phyloP scores from a whole-genome alignment of 2,329 filamentous ascomycete species.

The Botrytis tulipae region DNA sequence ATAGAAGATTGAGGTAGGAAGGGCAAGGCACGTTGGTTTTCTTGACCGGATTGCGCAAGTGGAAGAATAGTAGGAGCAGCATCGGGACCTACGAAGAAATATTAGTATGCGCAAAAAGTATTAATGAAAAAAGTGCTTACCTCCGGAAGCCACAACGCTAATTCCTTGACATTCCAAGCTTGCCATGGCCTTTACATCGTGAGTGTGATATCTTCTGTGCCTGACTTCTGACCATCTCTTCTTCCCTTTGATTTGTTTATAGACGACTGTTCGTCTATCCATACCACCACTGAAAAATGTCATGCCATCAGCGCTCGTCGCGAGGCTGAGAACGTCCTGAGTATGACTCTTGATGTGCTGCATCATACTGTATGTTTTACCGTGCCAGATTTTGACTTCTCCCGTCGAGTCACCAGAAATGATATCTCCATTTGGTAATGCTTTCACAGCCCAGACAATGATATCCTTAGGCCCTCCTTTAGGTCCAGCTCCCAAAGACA shows the following conservation, averaged over 20 bases:
- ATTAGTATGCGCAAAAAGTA: conserved; percentile 27
- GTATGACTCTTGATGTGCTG: conserved; percentile 86
- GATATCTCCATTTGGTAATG: conserved; percentile 81
- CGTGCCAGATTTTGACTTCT: conserved; percentile 90
- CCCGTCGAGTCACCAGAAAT: conserved; percentile 94
- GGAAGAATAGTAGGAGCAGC: conserved; percentile 80
- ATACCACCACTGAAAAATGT: conserved; percentile 88
- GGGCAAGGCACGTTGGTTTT: conserved; percentile 80
- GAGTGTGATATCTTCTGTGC: conserved; percentile 82
- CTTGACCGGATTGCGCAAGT: conserved; percentile 70
- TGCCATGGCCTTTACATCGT: conserved; percentile 94
- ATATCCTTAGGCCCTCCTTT: conserved; percentile 77
- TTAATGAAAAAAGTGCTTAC: conserved; percentile 47
- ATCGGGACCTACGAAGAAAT: conserved; percentile 67
- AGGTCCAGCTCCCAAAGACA: conserved; percentile 81
- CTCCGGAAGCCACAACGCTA: conserved; percentile 89
- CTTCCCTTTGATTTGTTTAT: conserved; percentile 64
- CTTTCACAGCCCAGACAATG: conserved; percentile 91
- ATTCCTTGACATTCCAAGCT: conserved; percentile 80
- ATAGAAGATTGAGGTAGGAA: conserved; percentile 77
- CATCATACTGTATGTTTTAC: conserved; percentile 82
- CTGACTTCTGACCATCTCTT: conserved; percentile 81
- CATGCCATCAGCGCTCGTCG: conserved; percentile 74
- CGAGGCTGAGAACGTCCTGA: conserved; percentile 87
- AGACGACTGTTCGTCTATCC: conserved; percentile 82